Base-by-base conservation (phyloP, 2,329 filamentous ascomycete genomes). In the Ophiostoma sp. region DNA sequence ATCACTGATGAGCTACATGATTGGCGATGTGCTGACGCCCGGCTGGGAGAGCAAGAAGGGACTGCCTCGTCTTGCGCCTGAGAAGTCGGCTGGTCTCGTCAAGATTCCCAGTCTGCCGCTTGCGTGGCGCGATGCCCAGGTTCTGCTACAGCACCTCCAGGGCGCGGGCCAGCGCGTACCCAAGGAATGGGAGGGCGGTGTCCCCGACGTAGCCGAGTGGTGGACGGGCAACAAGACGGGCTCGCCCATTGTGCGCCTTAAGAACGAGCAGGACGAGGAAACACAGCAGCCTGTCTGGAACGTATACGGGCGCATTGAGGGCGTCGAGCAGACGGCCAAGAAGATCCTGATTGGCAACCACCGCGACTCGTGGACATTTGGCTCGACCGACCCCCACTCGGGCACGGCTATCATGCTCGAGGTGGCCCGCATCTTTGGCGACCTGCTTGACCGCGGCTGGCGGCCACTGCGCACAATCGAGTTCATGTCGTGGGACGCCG, bases 401-500 rank as follows among this genome's bases (percentile, higher is more conserved):
- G 95, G 94, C 36, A 96, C 93, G 0, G 94, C 94, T 5, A 85
- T 98, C 57, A 90, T 99, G 85, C 85, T 98, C 69, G 95, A 99
- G 80, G 84, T 98, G 71, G 89, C 91, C 31, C 89, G 91, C 64
- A 88, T 97, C 67, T 92, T 99, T 75, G 93, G 93, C 57, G 88
- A 92, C 73, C 85, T 98, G 20, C 83, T 89, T 31, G 80, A 84
- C 20, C 86, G 88, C 71, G 94, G 94, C 69, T 99, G 95, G 95
- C 86, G 91, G 35, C 95, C 95, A 1, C 83, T 96, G 20, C 90
- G 95, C n/a, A 96, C 93, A 3, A 96, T 99, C 73, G 91, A 96
- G 78, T 98, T 99, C 79, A 93, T 94, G 76, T 97, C 92, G 44
- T 99, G 95, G 95, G 95, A 99, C 78, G 95, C 87, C 4, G 90